Evolutionary conservation across 305 asterid genomes (phyloP).

Genomic region (Solanum hybrid): DNA sequence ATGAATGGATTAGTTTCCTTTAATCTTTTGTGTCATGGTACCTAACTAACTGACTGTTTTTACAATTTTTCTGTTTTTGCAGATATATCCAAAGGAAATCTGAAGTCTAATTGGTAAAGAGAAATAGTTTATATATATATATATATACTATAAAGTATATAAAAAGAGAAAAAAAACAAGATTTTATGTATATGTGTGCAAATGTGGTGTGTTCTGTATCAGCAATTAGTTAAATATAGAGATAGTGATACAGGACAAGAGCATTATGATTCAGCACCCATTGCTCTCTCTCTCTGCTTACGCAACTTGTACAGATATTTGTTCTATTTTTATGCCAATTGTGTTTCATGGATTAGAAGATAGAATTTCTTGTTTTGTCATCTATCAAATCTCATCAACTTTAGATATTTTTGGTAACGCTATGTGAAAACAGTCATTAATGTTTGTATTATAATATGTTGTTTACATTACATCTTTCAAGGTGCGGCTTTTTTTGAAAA

Average conservation of each 20-base stretch:
- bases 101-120: conserved; percentile 1
- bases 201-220: conserved; percentile 7
- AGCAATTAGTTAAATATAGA: neutral
- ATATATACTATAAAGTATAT: neutral
- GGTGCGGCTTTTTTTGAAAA: neutral
- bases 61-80: neutral
- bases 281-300: neutral
- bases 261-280: conserved; percentile 8
- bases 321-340: neutral
- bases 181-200: neutral
- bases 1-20: neutral
- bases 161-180: neutral
- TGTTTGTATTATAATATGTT: neutral
- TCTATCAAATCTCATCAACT: neutral
- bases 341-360: neutral
- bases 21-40: neutral
- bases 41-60: neutral
- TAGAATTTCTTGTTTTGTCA: neutral
- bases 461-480: neutral
- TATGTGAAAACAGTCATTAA: neutral
- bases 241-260: neutral
- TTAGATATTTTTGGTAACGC: neutral
- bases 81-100: conserved; percentile 7
- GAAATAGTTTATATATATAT: neutral
- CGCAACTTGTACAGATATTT: conserved; percentile 5